Evolutionary conservation across 169 alveolate genomes (phyloP), one percentile per base, ranked within the genome.

Genomic region (Hepatocystis sp.): DNA sequence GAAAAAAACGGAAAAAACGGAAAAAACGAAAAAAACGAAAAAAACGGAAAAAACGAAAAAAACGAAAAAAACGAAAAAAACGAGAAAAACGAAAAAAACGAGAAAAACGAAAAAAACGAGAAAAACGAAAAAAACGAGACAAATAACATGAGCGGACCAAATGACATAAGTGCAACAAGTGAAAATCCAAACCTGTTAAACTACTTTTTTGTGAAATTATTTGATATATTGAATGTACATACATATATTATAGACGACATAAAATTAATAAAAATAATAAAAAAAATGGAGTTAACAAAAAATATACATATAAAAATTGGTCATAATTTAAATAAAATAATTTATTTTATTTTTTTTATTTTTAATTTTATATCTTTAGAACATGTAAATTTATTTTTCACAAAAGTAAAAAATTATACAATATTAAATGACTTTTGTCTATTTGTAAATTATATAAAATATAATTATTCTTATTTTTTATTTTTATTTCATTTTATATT

Each of bases 241-340:
- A 76, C 56, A 0, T 76, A 60, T 8, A 44, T 76, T 27, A 5
- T 76, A 25, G 88, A 76, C 28, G 65, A 76, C 27, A 39, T 11
- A 17, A 11, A 42, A 1, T 36, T 58, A 7, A n/a, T 64, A 27
- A 64, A 44, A 4, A 58, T 21, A 5, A 19, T 30, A 42, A 23
- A 17, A 36, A 15, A 13, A 4, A 0, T 28, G 10, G 15, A 44
- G n/a, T 4, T 76, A n/a, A 32, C 56, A 5, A 17, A 56, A 23
- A 51, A 51, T 0, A 23, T 76, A 3, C 4, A 76, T 3, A 39
- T 76, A 23, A 7, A 58, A 21, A 23, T 27, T 25, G 67, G 88
- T 13, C 32, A 10, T 7, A 23, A 4, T 17, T 10, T 51, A 25
- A 30, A 30, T 5, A 56, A 28, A 46, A 17, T 25, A 51, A 47